Conservation (phyloP, 371 early-diverging fungal genomes). For the Chytridiales sp. region DNA sequence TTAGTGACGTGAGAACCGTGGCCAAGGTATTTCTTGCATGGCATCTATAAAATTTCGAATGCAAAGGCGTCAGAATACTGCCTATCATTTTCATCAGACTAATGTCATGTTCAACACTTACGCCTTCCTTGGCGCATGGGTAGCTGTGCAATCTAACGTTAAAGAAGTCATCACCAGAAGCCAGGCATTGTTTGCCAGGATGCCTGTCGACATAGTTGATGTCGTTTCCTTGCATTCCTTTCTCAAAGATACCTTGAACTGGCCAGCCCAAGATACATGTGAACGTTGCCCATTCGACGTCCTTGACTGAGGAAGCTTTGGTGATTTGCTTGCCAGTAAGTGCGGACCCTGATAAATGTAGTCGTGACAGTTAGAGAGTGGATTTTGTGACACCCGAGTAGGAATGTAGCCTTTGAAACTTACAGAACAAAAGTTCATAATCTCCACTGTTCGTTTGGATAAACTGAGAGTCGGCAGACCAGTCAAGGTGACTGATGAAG, state of each 20-base stretch:
- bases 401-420: background rate
- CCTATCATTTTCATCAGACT: too few species aligned
- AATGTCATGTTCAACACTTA: too few species aligned
- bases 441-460: conserved; percentile 31
- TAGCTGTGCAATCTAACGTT: conserved; percentile 28
- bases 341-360: conserved; percentile 5
- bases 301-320: conserved; percentile 3
- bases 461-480: conserved; percentile 19
- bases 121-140: conserved; percentile 17
- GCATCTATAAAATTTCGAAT: background rate
- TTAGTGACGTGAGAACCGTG: conserved; percentile 36
- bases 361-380: background rate
- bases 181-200: conserved; percentile 17
- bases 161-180: conserved; percentile 26
- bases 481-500: conserved; percentile 31
- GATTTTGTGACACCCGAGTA: background rate
- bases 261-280: conserved; percentile 27
- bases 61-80: too few species aligned
- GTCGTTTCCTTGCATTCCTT: conserved; percentile 26
- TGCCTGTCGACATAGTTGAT: conserved; percentile 26
- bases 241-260: conserved; percentile 26
- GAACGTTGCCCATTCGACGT: conserved; percentile 26
- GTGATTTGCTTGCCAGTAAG: conserved; percentile 11
- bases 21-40: conserved; percentile 26
- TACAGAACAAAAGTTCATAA: conserved; percentile 29